phyloP scores from a whole-genome alignment of 805 yeast genomes.

The Middelhovenomyces tepae region DNA sequence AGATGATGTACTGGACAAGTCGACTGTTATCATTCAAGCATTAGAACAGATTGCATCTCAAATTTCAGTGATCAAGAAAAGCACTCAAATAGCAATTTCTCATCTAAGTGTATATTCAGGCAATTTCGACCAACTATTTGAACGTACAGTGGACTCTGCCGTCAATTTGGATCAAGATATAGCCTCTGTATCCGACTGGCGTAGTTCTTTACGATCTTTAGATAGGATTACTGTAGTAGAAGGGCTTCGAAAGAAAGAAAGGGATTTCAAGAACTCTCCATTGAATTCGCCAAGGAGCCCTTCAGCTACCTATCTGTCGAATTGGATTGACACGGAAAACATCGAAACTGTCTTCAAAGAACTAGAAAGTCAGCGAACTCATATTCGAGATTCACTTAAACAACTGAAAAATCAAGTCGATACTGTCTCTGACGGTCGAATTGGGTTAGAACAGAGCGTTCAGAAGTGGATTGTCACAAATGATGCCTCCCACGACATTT shows the following conservation, averaged over 20 bases:
- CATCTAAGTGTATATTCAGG: constrained; percentile 19
- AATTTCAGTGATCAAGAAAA: constrained; percentile 17
- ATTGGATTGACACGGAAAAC: constrained; percentile 15
- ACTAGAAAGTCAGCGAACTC: constrained; percentile 10
- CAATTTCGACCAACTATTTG: constrained; percentile 17
- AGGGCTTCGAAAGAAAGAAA: constrained; percentile 3
- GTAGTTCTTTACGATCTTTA: constrained; percentile 12
- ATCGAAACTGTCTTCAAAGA: constrained; percentile 9
- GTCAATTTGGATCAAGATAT: constrained; percentile 17
- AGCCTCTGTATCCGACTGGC: constrained; percentile 15
- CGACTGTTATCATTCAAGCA: constrained; percentile 1
- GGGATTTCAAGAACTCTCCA: constrained; percentile 1
- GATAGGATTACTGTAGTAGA: constrained; percentile 4
- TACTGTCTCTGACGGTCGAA: constrained; percentile 13
- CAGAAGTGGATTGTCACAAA: constrained; percentile 10
- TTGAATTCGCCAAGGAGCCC: constrained; percentile 1
- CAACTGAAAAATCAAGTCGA: constrained; percentile 16
- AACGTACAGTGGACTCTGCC: constrained; percentile 17
- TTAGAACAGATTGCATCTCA: constrained; percentile 2
- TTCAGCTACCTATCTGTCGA: constrained; percentile 9
- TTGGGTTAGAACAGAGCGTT: constrained; percentile 9
- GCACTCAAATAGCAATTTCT: constrained; percentile 19
- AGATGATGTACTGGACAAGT: constrained; percentile 1
- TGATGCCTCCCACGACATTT: not conserved
- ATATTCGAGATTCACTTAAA: constrained; percentile 14